Evolutionary conservation across 2,329 filamentous ascomycete genomes (phyloP), one percentile per base, ranked within the genome.

Genomic region (Fusarium bactridioides): DNA sequence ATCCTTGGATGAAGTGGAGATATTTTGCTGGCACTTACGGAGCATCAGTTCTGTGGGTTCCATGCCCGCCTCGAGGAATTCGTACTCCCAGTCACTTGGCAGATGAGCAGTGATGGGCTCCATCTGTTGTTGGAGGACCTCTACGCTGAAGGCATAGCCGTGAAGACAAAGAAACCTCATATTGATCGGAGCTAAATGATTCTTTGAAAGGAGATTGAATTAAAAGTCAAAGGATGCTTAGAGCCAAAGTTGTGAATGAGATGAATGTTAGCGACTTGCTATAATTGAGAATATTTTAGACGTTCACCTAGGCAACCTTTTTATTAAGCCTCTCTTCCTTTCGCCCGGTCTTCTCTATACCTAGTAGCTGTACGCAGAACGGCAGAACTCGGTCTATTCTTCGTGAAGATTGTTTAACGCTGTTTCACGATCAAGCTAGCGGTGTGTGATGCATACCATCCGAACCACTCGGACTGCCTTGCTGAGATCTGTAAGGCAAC

Each of bases 21-120:
- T 0, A 5, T 10, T 3, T n/a, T 18, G 21, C 4, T 10, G 21
- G 7, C 0, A 21, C 51, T 54, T 41, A 54, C 51, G 51, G 21
- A 54, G 51, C 51, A 54, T 54, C 10, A 54, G 7, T n/a, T 54
- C 25, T 29, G 35, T 27, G 10, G 51, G 51, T 12, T 41, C 35
- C 51, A 54, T 54, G 23, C 51, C 51, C 2, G 51, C 51, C 5
- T 54, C 51, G 13, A 54, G 51, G 15, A 54, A 54, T 10, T 54
- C 51, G 25, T 54, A 54, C 15, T 54, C 51, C 51, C 51, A 54
- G 21, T 54, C 51, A 54, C 51, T 54, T 18, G 51, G 51, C 11
- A 54, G 51, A 16, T 54, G 51, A 40, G 51, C 35, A 10, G 51
- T 54, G 25, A 54, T 41, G 25, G 51, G 51, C 51, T 54, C 51